A percentile compares a stretch with the other conserved stretches of the same genome.
These are phyloP conservation scores for Podospora sp. DNA, from an alignment of 495 filamentous ascomycete species.

Conservation along the genomic window DNA sequence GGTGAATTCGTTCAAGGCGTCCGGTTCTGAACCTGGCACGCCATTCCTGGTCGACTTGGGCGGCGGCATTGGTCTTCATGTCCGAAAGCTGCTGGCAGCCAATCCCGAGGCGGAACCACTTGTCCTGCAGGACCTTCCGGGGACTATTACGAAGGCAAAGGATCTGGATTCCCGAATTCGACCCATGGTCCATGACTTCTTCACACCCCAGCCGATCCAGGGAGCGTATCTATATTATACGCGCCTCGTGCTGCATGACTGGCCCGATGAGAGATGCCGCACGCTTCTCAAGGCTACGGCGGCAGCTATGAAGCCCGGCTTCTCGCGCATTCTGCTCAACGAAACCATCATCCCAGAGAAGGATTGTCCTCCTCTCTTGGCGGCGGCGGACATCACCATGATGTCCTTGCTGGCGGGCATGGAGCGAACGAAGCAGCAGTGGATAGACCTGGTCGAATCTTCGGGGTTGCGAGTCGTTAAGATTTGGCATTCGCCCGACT, in stretches of 20 bases:
- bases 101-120: conserved; percentile 38
- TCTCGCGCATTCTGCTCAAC: conserved; percentile 56
- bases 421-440: conserved; percentile 40
- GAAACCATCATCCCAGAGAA: conserved; percentile 14
- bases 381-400: conserved; percentile 43
- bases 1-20: background rate
- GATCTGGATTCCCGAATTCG: conserved; percentile 16
- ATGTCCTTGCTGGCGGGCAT: conserved; percentile 33
- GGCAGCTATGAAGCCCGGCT: conserved; percentile 51
- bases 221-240: conserved; percentile 10
- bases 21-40: conserved; percentile 12
- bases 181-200: conserved; percentile 48
- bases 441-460: conserved; percentile 30
- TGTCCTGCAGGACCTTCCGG: conserved; percentile 50
- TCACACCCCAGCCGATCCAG: conserved; percentile 26
- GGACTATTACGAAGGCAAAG: conserved; percentile 40
- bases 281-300: conserved; percentile 43
- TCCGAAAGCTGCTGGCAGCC: conserved; percentile 39
- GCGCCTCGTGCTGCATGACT: conserved; percentile 48
- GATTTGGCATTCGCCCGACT: conserved; percentile 39
- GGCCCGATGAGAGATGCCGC: conserved; percentile 45
- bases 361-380: conserved; percentile 35
- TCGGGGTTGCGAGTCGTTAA: conserved; percentile 48
- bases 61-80: conserved; percentile 49
- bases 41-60: conserved; percentile 53